Base-by-base conservation (phyloP, 495 filamentous ascomycete species). In the Durotheca rogersii region DNA sequence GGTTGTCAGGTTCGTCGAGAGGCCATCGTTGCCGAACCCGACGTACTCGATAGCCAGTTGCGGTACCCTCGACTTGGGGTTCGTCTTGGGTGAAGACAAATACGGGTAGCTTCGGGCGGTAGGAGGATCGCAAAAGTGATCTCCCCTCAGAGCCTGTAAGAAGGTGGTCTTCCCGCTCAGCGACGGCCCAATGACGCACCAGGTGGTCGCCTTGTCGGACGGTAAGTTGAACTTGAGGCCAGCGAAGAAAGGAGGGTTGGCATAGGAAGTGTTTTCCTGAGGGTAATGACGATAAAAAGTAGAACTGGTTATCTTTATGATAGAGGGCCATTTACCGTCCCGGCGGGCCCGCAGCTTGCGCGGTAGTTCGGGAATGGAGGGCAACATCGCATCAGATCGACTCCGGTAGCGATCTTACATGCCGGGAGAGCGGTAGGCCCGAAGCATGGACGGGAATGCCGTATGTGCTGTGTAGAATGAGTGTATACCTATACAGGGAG, bases 221-320 rank as follows among this genome's bases (percentile, higher is more conserved):
- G 83, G 79, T 0, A 95, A 64, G 31, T 68, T 67, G 64, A 94
- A 88, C 42, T 62, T 82, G 53, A 95, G 62, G 30, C 82, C 68
- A 1, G 73, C 71, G 65, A 91, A 91, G 2, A 95, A 69, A 1
- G 88, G 73, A 15, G 81, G 84, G 59, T 84, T 84, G 3, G 65
- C 47, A 36, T 66, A 62, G 19, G 75, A 61, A 7, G 62, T 52
- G 17, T 55, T 75, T 18, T 75, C 69, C 16, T 73, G 74, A 10
- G 88, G 89, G 65, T 91, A 86, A 35, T 83, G 79, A 12, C 85
- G 81, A 69, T 93, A 92, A 64, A 95, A 95, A 2, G 86, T 89
- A 51, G 74, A 88, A 68, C 88, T 79, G 53, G 77, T 47, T 60
- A 95, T 90, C 49, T 71, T 73, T 41, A 95, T 82, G 35, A 95